Conservation (phyloP, 139 green algal species). For the Eudorina sp. region DNA sequence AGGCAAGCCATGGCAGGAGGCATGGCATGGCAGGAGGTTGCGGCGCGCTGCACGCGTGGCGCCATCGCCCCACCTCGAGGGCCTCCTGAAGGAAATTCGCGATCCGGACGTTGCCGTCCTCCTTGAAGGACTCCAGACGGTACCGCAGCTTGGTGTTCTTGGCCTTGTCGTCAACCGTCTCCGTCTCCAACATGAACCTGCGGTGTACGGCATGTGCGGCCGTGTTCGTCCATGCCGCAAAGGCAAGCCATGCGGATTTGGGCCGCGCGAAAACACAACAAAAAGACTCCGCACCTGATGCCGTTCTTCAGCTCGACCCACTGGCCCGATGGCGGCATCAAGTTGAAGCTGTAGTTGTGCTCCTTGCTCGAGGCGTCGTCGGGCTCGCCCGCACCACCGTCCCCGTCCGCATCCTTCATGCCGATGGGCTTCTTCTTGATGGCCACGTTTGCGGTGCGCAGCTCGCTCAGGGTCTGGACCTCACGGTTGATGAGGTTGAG, state of each 20-base stretch:
- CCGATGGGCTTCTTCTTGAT: constrained; percentile 16
- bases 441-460: constrained; percentile 37
- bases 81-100: constrained; percentile 50
- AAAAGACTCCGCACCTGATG: constrained; percentile 11
- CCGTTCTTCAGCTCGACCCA: constrained; percentile 56
- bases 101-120: constrained; percentile 48
- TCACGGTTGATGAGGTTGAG: constrained; percentile 43
- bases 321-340: background rate
- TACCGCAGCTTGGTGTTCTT: constrained; percentile 43
- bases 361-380: constrained; percentile 30
- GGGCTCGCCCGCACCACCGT: background rate
- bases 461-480: constrained; percentile 16
- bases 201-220: background rate
- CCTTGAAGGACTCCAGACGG: constrained; percentile 29
- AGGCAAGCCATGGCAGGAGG: too few relatives aligned
- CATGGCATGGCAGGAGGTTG: too few relatives aligned
- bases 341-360: constrained; percentile 49
- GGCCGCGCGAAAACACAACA: background rate
- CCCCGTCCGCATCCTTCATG: background rate
- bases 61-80: constrained; percentile 57
- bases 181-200: constrained; percentile 27
- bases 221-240: background rate
- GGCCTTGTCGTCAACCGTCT: constrained; percentile 54
- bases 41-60: too few relatives aligned
- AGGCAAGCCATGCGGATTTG: background rate